phyloP scores from a whole-genome alignment of 1,284 basidiomycete genomes.

The Malassezia sp. region DNA sequence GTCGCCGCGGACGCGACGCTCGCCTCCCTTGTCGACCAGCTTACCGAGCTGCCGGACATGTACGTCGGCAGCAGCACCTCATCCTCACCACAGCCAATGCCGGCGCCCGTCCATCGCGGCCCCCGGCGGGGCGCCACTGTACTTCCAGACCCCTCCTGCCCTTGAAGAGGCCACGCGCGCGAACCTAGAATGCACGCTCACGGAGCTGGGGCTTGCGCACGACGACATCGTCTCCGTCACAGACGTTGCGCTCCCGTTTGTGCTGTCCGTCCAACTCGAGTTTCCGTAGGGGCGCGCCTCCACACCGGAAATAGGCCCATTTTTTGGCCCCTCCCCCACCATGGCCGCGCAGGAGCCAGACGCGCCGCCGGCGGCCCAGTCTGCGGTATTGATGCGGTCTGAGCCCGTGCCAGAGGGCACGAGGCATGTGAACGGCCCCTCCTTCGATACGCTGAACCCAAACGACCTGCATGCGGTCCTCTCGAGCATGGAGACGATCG shows the following conservation, averaged over 20 bases:
- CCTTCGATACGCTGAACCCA: conserved; percentile 63
- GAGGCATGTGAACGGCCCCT: conserved; percentile 66
- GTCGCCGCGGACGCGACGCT: conserved; percentile 18
- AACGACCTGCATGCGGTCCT: conserved; percentile 58
- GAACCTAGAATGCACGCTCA: conserved; percentile 74
- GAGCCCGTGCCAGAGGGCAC: conserved; percentile 16
- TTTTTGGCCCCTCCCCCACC: background rate
- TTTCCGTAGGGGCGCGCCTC: conserved; percentile 1
- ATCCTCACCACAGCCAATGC: conserved; percentile 23
- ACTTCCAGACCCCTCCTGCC: conserved; percentile 81
- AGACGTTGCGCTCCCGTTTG: conserved; percentile 72
- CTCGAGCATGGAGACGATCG: conserved; percentile 71
- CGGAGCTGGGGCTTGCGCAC: conserved; percentile 63
- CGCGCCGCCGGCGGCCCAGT: conserved; percentile 11
- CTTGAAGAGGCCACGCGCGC: conserved; percentile 73
- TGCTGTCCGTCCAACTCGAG: conserved; percentile 4
- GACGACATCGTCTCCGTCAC: conserved; percentile 71
- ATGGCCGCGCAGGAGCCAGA: background rate
- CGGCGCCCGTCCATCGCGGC: conserved; percentile 24
- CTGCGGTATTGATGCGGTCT: conserved; percentile 20
- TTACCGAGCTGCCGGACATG: conserved; percentile 32
- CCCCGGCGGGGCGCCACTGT: conserved; percentile 55
- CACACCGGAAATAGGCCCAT: conserved; percentile 4
- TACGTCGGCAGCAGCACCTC: conserved; percentile 15
- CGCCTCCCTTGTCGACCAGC: conserved; percentile 25